Evolutionary conservation across 2,329 filamentous ascomycete genomes (phyloP).

Genomic region (Dactylellina drechsleri): DNA sequence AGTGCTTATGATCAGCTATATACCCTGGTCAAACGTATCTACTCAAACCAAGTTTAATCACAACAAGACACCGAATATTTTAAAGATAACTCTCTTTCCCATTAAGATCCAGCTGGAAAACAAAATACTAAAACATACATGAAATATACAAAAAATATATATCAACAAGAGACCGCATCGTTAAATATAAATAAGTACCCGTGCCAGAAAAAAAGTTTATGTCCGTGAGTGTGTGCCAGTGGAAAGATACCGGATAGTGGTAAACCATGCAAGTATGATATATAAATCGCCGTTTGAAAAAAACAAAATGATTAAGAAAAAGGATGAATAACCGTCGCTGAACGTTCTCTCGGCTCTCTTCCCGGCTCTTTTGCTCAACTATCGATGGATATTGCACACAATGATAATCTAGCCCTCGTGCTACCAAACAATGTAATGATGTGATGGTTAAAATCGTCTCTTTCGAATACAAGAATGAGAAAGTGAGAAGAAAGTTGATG

Average conservation of each 20-base stretch:
- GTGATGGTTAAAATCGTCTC: background rate
- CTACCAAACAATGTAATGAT: background rate
- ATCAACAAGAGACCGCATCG: constrained; percentile 2
- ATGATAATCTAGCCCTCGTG: no score
- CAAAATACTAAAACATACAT: constrained; percentile 54
- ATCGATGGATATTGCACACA: background rate
- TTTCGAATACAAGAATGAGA: constrained; percentile 1
- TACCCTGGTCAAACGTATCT: no score
- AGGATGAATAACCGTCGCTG: background rate
- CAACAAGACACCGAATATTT: no score
- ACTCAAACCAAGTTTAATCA: no score
- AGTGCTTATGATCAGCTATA: no score
- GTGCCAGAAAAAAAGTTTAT: background rate
- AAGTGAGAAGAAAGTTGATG: constrained; percentile 16
- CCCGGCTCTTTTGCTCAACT: background rate
- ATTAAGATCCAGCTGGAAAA: constrained; percentile 54
- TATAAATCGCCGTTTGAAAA: background rate
- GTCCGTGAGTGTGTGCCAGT: background rate
- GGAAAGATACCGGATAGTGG: background rate
- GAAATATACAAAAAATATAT: constrained; percentile 16
- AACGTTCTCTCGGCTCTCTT: background rate
- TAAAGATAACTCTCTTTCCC: constrained; percentile 44
- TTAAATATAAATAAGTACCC: background rate
- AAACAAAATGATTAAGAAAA: background rate
- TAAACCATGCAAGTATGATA: background rate